Evolutionary conservation across 257 asterid genomes (phyloP).

Genomic region (Lycium ferocissimum): DNA sequence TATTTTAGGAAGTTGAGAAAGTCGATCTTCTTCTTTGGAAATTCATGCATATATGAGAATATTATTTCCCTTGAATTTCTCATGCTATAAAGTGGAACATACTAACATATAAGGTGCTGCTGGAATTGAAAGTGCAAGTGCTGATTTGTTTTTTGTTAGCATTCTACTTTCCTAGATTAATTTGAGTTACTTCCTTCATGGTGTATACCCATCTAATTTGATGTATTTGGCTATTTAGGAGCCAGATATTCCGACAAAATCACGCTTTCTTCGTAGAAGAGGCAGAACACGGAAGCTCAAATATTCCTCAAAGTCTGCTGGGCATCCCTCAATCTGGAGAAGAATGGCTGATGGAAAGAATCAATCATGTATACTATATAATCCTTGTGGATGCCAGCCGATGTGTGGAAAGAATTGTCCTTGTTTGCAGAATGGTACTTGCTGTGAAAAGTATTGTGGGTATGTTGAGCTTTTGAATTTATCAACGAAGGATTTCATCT

Average conservation of each 20-base stretch:
- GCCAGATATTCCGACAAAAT: constrained; percentile 61
- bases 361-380: constrained; percentile 67
- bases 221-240: constrained; percentile 52
- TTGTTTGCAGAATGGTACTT: constrained; percentile 76
- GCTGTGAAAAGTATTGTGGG: constrained; percentile 95
- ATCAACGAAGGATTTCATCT: neutral
- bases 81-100: constrained; percentile 19
- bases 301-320: constrained; percentile 94
- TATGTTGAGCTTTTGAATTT: constrained; percentile 41
- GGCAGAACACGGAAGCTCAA: constrained; percentile 91
- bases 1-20: neutral
- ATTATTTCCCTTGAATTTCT: constrained; percentile 21
- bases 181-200: constrained; percentile 24
- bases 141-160: constrained; percentile 6
- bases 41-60: constrained; percentile 16
- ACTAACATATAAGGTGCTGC: neutral
- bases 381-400: constrained; percentile 84
- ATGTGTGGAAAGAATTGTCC: constrained; percentile 92
- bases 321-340: constrained; percentile 98
- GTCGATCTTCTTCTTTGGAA: constrained; percentile 5
- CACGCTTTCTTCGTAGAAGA: constrained; percentile 85
- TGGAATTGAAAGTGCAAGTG: neutral
- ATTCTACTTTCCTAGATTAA: constrained; percentile 8
- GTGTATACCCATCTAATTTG: constrained; percentile 12
- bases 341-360: constrained; percentile 89